Percentiles rank a stretch among this genome's conserved stretches.
Conservation (phyloP, 805 yeast species). For the Saccharomycopsis olivae region DNA sequence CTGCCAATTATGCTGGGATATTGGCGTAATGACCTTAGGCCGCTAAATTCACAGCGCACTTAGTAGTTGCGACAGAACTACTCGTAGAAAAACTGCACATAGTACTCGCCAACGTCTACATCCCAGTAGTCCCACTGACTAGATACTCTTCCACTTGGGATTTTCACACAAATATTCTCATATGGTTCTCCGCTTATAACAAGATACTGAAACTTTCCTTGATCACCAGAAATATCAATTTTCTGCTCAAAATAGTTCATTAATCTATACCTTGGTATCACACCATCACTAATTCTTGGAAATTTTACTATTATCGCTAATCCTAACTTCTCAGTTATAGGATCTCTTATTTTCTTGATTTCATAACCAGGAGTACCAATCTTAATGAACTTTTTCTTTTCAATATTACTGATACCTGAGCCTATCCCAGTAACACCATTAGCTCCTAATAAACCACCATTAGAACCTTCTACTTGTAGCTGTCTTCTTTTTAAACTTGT, state of each 20-base stretch:
- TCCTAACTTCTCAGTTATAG: constrained; percentile 49
- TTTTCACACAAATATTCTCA: constrained; percentile 64
- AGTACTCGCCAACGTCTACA: constrained; percentile 52
- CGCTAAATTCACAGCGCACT: too few relatives aligned
- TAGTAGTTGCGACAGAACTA: too few relatives aligned
- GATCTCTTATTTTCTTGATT: constrained; percentile 59
- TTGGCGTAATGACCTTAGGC: too few relatives aligned
- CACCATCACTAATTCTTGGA: constrained; percentile 34
- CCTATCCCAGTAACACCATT: constrained; percentile 13
- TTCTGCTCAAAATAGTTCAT: constrained; percentile 69
- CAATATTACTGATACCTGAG: constrained; percentile 18
- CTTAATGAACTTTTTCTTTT: constrained; percentile 39
- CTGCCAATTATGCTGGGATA: too few relatives aligned
- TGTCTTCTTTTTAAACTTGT: constrained; percentile 55
- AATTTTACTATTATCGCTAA: constrained; percentile 50
- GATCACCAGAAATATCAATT: constrained; percentile 31
- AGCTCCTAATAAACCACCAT: constrained; percentile 12
- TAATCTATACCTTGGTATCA: constrained; percentile 56
- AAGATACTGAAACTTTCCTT: constrained; percentile 47
- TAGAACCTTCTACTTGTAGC: constrained; percentile 33
- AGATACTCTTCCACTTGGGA: constrained; percentile 52
- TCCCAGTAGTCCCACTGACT: constrained; percentile 65
- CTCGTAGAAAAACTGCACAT: constrained; percentile 57
- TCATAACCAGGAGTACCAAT: constrained; percentile 70
- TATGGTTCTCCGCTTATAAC: constrained; percentile 87